Conservation (phyloP, 2,329 filamentous ascomycete species). For the Corinectria fuckeliana region DNA sequence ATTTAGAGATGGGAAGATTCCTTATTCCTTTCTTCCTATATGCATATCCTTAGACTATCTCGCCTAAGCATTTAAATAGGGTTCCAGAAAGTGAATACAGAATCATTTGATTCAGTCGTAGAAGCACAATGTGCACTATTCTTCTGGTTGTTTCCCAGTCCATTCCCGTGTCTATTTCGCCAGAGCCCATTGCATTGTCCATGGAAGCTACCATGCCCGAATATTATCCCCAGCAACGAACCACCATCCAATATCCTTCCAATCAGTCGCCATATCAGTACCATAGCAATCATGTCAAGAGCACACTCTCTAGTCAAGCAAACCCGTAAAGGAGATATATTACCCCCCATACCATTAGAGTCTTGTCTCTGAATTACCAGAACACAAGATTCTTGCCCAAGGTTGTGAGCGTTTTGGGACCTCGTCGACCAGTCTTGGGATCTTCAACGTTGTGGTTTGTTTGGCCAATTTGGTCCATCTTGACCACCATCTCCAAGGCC, state of each 20-base stretch:
- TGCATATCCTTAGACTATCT: too few relatives aligned
- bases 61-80: too few relatives aligned
- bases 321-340: not conserved
- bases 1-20: too few relatives aligned
- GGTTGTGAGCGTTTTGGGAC: slow-evolving; percentile 13
- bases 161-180: not conserved
- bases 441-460: slow-evolving; percentile 37
- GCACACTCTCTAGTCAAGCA: not conserved
- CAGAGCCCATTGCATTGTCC: not conserved
- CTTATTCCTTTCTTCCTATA: too few relatives aligned
- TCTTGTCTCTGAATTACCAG: slow-evolving; percentile 24
- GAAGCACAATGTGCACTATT: too few relatives aligned
- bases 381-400: slow-evolving; percentile 12
- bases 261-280: not conserved
- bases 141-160: not conserved
- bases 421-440: slow-evolving; percentile 5
- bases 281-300: not conserved
- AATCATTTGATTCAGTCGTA: too few relatives aligned
- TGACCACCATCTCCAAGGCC: slow-evolving; percentile 38
- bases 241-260: not conserved
- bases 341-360: not conserved
- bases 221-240: not conserved
- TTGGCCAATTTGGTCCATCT: slow-evolving; percentile 42
- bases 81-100: too few relatives aligned
- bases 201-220: not conserved